Conservation (phyloP, 2,329 filamentous ascomycete genomes). For the Teratosphaeria viscida region DNA sequence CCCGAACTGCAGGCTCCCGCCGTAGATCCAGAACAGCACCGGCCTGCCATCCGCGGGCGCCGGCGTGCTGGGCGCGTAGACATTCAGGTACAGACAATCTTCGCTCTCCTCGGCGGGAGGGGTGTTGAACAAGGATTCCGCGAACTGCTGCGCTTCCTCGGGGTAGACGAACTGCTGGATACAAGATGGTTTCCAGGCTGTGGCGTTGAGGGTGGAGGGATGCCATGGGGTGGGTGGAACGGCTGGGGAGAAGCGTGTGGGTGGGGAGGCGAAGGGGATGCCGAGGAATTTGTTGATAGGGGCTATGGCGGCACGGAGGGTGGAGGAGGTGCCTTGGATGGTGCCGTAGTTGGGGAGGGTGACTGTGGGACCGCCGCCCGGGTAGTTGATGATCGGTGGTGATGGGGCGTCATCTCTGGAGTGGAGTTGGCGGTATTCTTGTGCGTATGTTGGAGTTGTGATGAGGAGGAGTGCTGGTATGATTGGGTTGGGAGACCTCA, state of each 20-base stretch:
- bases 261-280: conserved; percentile 26
- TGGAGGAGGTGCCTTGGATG: conserved; percentile 20
- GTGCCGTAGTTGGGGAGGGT: conserved; percentile 17
- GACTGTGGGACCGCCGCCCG: conserved; percentile 16
- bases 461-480: background rate
- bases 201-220: conserved; percentile 18
- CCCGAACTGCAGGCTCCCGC: conserved; percentile 23
- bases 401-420: background rate
- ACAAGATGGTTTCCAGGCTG: conserved; percentile 21
- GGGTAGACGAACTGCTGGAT: conserved; percentile 26
- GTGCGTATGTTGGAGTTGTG: background rate
- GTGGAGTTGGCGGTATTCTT: background rate
- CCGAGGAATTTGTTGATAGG: conserved; percentile 27
- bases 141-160: conserved; percentile 17
- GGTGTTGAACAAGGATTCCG: conserved; percentile 23
- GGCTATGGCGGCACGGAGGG: conserved; percentile 20
- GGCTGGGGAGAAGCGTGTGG: conserved; percentile 20
- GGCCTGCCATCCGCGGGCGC: conserved; percentile 17
- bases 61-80: conserved; percentile 23
- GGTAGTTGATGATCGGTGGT: conserved; percentile 1
- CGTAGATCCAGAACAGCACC: conserved; percentile 29
- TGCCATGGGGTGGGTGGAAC: conserved; percentile 9
- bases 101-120: conserved; percentile 25
- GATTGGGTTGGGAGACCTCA: background rate
- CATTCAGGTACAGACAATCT: conserved; percentile 26